These are phyloP conservation scores for Stachybotrys chartarum DNA, from an alignment of 2,329 filamentous ascomycete genomes.

Conservation along the genomic window DNA sequence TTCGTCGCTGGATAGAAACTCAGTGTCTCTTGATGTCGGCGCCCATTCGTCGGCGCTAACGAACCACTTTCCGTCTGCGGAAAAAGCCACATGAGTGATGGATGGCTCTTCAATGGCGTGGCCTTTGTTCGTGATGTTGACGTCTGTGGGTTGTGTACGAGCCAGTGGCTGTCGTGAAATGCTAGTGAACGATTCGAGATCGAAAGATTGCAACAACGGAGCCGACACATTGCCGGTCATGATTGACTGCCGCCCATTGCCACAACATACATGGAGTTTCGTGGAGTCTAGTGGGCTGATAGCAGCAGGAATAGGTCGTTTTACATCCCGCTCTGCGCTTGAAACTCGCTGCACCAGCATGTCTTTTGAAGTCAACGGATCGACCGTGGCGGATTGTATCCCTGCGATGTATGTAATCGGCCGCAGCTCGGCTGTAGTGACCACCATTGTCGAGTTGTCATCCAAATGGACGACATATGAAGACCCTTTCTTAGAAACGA, in stretches of 20 bases:
- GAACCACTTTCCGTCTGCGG: conserved; percentile 78
- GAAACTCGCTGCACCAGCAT: conserved; percentile 46
- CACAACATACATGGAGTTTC: conserved; percentile 61
- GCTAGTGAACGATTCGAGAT: conserved; percentile 71
- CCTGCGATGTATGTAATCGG: conserved; percentile 80
- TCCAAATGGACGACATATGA: conserved; percentile 80
- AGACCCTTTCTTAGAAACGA: conserved; percentile 70
- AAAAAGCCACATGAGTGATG: conserved; percentile 68
- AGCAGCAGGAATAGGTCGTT: conserved; percentile 48
- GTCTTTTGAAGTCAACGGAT: conserved; percentile 42
- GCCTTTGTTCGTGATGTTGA: conserved; percentile 65
- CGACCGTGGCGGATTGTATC: conserved; percentile 59
- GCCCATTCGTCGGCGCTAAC: conserved; percentile 89
- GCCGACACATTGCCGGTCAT: conserved; percentile 44
- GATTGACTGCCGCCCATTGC: conserved; percentile 50
- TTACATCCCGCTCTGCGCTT: conserved; percentile 33
- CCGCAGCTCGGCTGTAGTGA: conserved; percentile 84
- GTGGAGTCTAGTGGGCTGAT: conserved; percentile 57
- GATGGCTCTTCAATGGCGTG: conserved; percentile 69
- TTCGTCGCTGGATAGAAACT: conserved; percentile 29
- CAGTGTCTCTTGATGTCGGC: conserved; percentile 62
- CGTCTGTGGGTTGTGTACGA: conserved; percentile 77
- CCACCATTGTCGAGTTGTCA: conserved; percentile 85
- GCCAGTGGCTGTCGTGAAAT: conserved; percentile 83
- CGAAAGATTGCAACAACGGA: conserved; percentile 73